A percentile compares a stretch with the other conserved stretches of the same genome.
Evolutionary conservation across 768 basidiomycete species (phyloP).

Genomic region (Lyophyllum atratum): DNA sequence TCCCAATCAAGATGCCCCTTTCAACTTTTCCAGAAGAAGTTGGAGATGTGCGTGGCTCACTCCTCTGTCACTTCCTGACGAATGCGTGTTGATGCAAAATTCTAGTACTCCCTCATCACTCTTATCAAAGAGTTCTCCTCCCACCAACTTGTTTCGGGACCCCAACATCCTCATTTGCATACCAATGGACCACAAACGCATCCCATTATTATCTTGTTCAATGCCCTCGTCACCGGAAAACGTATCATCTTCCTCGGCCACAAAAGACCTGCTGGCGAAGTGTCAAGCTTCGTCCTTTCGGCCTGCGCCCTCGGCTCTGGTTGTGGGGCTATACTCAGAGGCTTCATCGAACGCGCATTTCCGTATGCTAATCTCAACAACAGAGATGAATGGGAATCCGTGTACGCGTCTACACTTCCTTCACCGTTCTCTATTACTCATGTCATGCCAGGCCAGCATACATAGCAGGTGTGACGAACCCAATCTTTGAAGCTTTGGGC

Average conservation of each 20-base stretch:
- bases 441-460: slow-evolving; percentile 69
- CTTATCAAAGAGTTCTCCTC: slow-evolving; percentile 81
- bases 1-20: slow-evolving; percentile 91
- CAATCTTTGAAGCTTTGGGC: slow-evolving; percentile 86
- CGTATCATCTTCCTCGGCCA: slow-evolving; percentile 96
- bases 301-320: slow-evolving; percentile 94
- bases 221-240: slow-evolving; percentile 92
- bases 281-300: slow-evolving; percentile 89
- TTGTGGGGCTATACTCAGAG: slow-evolving; percentile 79
- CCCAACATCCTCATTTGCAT: slow-evolving; percentile 90
- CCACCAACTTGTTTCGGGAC: slow-evolving; percentile 62
- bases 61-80: neutral
- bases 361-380: slow-evolving; percentile 93
- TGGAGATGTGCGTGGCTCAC: slow-evolving; percentile 71
- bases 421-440: neutral
- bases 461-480: slow-evolving; percentile 97
- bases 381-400: slow-evolving; percentile 86
- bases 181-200: slow-evolving; percentile 89
- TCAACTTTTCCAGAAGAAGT: slow-evolving; percentile 93
- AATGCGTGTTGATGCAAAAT: neutral
- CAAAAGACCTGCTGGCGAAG: slow-evolving; percentile 84
- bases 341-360: slow-evolving; percentile 90
- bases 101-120: slow-evolving; percentile 88
- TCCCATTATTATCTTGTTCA: slow-evolving; percentile 94
- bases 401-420: slow-evolving; percentile 52